These are phyloP conservation scores for Nowakowskiella sp. DNA, from an alignment of 192 early-diverging fungal genomes.

Conservation along the genomic window DNA sequence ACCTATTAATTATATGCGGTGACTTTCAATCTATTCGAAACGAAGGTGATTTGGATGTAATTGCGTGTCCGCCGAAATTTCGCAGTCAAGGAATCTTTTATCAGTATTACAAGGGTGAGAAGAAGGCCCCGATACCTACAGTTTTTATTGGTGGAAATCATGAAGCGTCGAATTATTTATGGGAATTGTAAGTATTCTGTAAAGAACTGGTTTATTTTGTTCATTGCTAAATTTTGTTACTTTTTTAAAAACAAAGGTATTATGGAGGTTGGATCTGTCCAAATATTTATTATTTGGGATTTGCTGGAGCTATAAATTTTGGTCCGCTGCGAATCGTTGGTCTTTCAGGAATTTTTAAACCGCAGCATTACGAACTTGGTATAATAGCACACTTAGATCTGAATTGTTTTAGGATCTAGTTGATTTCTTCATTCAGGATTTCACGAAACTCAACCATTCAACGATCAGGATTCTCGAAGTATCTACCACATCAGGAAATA, in stretches of 20 bases:
- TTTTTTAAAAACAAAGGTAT: constrained; percentile 45
- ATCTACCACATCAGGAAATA: constrained; percentile 84
- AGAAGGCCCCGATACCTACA: constrained; percentile 73
- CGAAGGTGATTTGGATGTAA: constrained; percentile 61
- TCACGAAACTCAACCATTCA: constrained; percentile 73
- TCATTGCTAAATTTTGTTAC: not conserved
- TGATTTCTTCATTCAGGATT: constrained; percentile 43
- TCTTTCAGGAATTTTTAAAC: constrained; percentile 80
- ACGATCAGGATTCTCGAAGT: constrained; percentile 48
- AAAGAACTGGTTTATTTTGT: constrained; percentile 3
- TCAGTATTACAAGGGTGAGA: constrained; percentile 86
- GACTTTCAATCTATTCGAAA: constrained; percentile 92
- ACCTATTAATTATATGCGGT: constrained; percentile 92
- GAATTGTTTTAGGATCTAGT: not conserved
- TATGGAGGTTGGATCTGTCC: constrained; percentile 92
- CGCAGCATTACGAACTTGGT: constrained; percentile 34
- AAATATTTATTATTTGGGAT: constrained; percentile 90
- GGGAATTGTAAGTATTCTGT: constrained; percentile 71
- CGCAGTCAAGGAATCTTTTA: constrained; percentile 76
- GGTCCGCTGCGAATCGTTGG: constrained; percentile 89
- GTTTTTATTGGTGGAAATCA: constrained; percentile 99
- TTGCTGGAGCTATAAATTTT: constrained; percentile 75
- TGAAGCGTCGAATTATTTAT: constrained; percentile 88
- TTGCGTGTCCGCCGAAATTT: constrained; percentile 85
- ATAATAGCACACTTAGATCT: constrained; percentile 10